These are phyloP conservation scores for Fulvia fulva DNA, from an alignment of 2,329 filamentous ascomycete species.

Conservation along the genomic window DNA sequence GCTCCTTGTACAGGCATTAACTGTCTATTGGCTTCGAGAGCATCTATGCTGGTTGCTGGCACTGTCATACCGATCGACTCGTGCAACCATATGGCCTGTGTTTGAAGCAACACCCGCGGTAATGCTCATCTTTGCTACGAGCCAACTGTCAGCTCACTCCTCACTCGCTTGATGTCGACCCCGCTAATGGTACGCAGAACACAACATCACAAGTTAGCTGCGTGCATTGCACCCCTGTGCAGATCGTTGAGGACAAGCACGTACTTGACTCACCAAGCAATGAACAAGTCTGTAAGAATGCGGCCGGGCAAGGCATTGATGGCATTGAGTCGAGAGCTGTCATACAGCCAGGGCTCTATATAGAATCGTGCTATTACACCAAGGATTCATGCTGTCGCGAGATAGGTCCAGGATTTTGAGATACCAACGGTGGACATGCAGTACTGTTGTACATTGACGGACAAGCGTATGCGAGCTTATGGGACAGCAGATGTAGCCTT, in stretches of 20 bases:
- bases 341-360: too few relatives aligned
- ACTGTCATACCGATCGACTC: background rate
- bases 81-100: background rate
- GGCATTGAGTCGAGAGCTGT: background rate
- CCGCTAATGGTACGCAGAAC: background rate
- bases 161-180: background rate
- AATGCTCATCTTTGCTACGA: background rate
- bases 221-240: background rate
- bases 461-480: background rate
- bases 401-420: background rate
- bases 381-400: too few relatives aligned
- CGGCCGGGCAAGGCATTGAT: background rate
- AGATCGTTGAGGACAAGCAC: background rate
- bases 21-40: background rate
- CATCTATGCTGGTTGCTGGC: background rate
- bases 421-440: background rate
- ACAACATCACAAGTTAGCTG: background rate
- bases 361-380: too few relatives aligned
- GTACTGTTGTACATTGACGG: background rate
- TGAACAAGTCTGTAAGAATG: background rate
- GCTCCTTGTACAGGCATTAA: background rate
- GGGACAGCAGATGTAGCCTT: background rate
- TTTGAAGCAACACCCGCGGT: background rate
- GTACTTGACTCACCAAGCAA: background rate
- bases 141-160: background rate